Evolutionary conservation across 2,329 filamentous ascomycete species (phyloP), one percentile per base, ranked within the genome.

Genomic region (Fonsecaea pedrosoi): DNA sequence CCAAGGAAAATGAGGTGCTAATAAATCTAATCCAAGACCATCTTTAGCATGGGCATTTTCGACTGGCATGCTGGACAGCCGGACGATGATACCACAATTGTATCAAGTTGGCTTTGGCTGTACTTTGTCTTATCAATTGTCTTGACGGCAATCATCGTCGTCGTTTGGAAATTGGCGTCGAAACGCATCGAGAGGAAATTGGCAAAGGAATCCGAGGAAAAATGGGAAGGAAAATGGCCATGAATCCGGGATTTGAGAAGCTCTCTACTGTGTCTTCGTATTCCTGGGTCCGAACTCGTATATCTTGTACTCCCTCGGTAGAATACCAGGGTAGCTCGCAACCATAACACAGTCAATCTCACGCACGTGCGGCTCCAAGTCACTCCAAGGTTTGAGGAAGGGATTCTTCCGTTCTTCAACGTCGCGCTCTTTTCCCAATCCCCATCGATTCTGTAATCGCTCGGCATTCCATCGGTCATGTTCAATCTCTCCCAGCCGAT

Each of bases 381-480:
- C 56, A 32, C 38, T 59, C 56, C 56, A 59, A 12, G 38, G 56
- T 13, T 45, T 18, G 5, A 59, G 56, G 32, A 59, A 59, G 34
- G 56, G 56, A 13, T 15, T 59, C 12, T 37, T 59, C n/a, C 38
- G 56, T 3, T 18, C 1, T 21, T 10, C 2, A 4, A 9, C 1
- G 18, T 59, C n/a, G 45, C 56, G 56, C 25, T 25, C 25, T 18
- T 59, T n/a, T 8, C 56, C 56, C 38, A 13, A 18, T 32, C 18
- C 15, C 56, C 56, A 59, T 25, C 45, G 56, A 4, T 59, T 59
- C 30, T 59, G 56, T 18, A 59, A 45, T 8, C 56, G 56, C 12
- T 59, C 56, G 21, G 56, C 56, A 13, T 59, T 59, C 56, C 56
- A 59, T 45, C 56, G 56, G 8, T 59, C 56, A 15, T 59, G 56